Conservation (phyloP, 257 asterid genomes). For the Phtheirospermum japonicum region DNA sequence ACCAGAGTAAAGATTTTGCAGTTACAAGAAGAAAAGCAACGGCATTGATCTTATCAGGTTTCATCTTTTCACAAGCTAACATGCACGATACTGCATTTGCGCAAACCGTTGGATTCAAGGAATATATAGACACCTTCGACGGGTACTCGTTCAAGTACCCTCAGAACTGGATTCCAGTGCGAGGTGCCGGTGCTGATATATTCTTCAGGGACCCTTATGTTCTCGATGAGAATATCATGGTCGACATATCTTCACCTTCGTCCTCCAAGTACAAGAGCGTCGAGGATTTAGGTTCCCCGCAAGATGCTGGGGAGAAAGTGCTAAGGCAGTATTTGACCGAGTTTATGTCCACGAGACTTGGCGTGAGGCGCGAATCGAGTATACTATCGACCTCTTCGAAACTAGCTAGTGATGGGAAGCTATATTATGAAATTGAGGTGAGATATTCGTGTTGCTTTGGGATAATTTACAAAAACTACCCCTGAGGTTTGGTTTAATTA, state of each 20-base stretch:
- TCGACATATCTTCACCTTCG: conserved; percentile 88
- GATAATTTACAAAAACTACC: too few relatives aligned
- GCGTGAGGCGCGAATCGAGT: conserved; percentile 76
- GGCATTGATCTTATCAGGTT: conserved; percentile 63
- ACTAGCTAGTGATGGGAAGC: conserved; percentile 79
- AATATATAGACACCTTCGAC: conserved; percentile 76
- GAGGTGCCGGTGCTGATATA: conserved; percentile 96
- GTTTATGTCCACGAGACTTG: conserved; percentile 98
- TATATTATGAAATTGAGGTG: conserved; percentile 84
- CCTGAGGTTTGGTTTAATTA: too few relatives aligned
- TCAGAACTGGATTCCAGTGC: conserved; percentile 88
- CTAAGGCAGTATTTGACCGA: conserved; percentile 81
- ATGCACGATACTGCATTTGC: conserved; percentile 41
- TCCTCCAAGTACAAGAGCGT: conserved; percentile 79
- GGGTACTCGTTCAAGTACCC: conserved; percentile 88
- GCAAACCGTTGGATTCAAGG: conserved; percentile 59
- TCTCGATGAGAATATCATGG: conserved; percentile 84
- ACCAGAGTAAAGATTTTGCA: conserved; percentile 95
- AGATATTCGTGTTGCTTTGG: conserved; percentile 21
- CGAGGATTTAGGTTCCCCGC: conserved; percentile 84
- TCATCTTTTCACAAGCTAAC: conserved; percentile 39
- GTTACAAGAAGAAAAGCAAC: conserved; percentile 79
- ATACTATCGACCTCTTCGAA: conserved; percentile 76
- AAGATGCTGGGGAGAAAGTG: conserved; percentile 78
- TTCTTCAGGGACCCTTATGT: conserved; percentile 94